Evolutionary conservation across 1,284 basidiomycete genomes (phyloP), one percentile per base, ranked within the genome.

Genomic region (Porphyrellus sp.): DNA sequence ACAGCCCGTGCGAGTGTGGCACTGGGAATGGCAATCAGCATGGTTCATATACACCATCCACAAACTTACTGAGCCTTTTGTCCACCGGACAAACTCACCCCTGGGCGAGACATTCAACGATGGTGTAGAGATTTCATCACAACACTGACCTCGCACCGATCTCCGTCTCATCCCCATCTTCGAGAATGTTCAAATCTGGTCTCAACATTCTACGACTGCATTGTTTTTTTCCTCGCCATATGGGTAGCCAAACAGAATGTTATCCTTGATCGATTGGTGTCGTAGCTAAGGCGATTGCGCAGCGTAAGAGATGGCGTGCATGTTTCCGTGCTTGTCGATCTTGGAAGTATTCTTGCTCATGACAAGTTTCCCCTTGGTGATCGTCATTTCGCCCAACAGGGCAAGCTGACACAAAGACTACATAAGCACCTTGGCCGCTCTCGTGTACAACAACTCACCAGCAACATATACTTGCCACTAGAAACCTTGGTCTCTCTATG

Each of bases 251-350:
- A 79, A 80, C 8, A 79, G 58, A 46, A 80, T 77, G 52, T 79
- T 79, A 23, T 77, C 74, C 52, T 63, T 70, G 58, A 75, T 71
- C 2, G 67, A 64, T 30, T 68, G 64, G 35, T 74, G 80, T 46
- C 82, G 77, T 30, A 87, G 68, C 81, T 81, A 86, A 0, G 83
- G 77, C 0, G 76, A 77, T 62, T 86, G 85, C 3, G 79, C 74
- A 31, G 77, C 78, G 63, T 83, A 86, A 1, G 83, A 81, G 7
- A 82, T 71, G 4, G 80, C 48, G 75, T 78, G 55, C 74, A 70
- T 54, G 24, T 82, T 64, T 1, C 77, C 75, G 2, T 73, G 65
- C 1, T 68, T 64, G 63, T 77, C 72, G 2, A 75, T 59, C 37
- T 68, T 65, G n/a, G 65, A 69, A 0, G 64, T 59, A 30, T 72